Base-by-base conservation (phyloP, 2,329 filamentous ascomycete species). In the Trichoderma endophyticum region DNA sequence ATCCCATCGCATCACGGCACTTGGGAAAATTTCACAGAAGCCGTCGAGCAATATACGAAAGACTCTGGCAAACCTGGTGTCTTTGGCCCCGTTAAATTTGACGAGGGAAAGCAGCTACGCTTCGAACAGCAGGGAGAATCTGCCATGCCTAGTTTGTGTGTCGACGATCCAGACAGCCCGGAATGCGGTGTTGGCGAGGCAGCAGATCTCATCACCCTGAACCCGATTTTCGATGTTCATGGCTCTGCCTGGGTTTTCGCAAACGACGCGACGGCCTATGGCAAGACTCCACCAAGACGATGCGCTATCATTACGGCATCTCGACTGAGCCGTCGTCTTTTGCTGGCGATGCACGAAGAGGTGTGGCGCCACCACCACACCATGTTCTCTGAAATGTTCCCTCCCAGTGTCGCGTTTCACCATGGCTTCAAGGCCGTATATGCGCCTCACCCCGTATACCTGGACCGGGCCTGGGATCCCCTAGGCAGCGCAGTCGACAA, bases 341-440 rank as follows among this genome's bases (percentile, higher is more conserved):
- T 94, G 6, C 81, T 86, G 60, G 89, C 89, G 6, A 94, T 95
- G 91, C 92, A 95, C 80, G 87, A 92, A 75, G 92, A 94, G 77
- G 91, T 90, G 60, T 90, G 85, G 80, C 85, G 87, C 32, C 84
- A 88, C 76, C 89, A 89, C 74, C 92, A 90, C 80, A 90, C 85
- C 80, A 94, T 91, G 91, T 94, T 93, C 79, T 89, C 88, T 30
- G 92, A 95, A 80, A 95, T 95, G 92, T 94, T 91, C 82, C 92
- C 92, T 2, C 87, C 91, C 0, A 88, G 87, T 1, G 87, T 90
- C 78, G 91, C 92, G 0, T 83, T 95, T 6, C 92, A 94, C 75
- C 92, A 93, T 77, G 92, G 92, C 1, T 85, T 93, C 77, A 95
- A 95, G 81, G 92, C 91, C 26, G 90, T 93, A 0, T 93, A 91